These are phyloP conservation scores for Westerdykella sp. DNA, from an alignment of 2,329 filamentous ascomycete species.

Conservation along the genomic window DNA sequence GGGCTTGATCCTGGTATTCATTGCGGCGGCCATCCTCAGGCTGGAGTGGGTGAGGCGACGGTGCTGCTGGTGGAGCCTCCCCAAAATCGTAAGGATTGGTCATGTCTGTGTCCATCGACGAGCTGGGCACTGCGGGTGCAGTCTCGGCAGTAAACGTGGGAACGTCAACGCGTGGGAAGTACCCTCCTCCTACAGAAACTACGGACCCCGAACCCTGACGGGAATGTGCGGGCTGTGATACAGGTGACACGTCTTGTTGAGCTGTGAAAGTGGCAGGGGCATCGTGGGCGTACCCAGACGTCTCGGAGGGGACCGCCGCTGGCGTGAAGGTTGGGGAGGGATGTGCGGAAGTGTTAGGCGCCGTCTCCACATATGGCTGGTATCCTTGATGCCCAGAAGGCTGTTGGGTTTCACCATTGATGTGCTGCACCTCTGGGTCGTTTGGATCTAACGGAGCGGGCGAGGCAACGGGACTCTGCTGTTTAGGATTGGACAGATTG, in stretches of 20 bases:
- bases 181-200: constrained; percentile 46
- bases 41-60: constrained; percentile 18
- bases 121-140: constrained; percentile 26
- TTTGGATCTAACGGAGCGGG: constrained; percentile 52
- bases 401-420: constrained; percentile 37
- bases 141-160: constrained; percentile 42
- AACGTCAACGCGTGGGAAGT: constrained; percentile 48
- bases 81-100: constrained; percentile 13
- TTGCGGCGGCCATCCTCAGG: constrained; percentile 24
- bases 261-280: constrained; percentile 22
- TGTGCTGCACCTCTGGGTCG: constrained; percentile 58
- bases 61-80: constrained; percentile 13
- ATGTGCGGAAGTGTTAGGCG: constrained; percentile 50
- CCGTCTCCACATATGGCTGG: constrained; percentile 55
- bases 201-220: constrained; percentile 41
- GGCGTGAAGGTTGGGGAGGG: constrained; percentile 38
- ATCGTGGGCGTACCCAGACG: constrained; percentile 15
- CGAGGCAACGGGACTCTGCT: constrained; percentile 41
- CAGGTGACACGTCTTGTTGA: constrained; percentile 49
- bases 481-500: constrained; percentile 79
- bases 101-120: constrained; percentile 26
- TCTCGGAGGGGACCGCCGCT: constrained; percentile 24
- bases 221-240: constrained; percentile 41
- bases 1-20: constrained; percentile 30
- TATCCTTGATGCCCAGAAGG: constrained; percentile 17